Conservation (phyloP, 176 grass and related monocot genomes). For the Bothriochloa decipiens region DNA sequence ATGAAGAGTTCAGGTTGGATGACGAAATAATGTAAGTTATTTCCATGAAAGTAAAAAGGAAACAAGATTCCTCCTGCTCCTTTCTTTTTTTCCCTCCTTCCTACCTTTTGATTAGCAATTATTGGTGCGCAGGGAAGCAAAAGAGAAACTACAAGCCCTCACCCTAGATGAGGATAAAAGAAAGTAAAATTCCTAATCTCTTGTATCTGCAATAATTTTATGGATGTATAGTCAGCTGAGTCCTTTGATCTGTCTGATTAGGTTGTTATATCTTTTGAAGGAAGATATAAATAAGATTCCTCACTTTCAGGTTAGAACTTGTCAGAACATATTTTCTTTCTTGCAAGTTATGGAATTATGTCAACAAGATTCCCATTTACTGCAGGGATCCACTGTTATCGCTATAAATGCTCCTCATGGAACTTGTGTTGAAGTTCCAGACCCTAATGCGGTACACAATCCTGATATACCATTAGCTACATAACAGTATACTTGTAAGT, state of each 20-base stretch:
- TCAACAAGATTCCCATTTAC: constrained; percentile 40
- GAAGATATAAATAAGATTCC: constrained; percentile 76
- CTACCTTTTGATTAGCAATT: constrained; percentile 36
- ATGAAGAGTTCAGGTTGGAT: constrained; percentile 73
- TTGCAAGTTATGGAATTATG: constrained; percentile 29
- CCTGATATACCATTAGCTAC: constrained; percentile 21
- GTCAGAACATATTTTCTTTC: constrained; percentile 16
- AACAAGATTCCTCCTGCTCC: background rate
- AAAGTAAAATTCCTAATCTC: constrained; percentile 54
- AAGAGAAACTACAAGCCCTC: constrained; percentile 73
- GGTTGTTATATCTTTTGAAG: constrained; percentile 68
- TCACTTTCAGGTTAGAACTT: constrained; percentile 66
- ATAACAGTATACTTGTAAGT: constrained; percentile 16
- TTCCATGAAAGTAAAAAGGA: constrained; percentile 10
- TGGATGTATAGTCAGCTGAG: constrained; percentile 34
- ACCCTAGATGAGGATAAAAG: constrained; percentile 54
- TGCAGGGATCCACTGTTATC: constrained; percentile 70
- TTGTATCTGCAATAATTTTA: constrained; percentile 19
- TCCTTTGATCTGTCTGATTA: constrained; percentile 41
- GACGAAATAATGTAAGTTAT: constrained; percentile 71
- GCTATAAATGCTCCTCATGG: constrained; percentile 92
- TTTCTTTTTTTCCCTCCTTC: background rate
- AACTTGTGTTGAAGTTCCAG: constrained; percentile 83
- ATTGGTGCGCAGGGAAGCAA: constrained; percentile 59
- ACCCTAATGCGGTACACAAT: constrained; percentile 68